Base-by-base conservation (phyloP, 2,329 filamentous ascomycete species). In the Talaromyces sp. region DNA sequence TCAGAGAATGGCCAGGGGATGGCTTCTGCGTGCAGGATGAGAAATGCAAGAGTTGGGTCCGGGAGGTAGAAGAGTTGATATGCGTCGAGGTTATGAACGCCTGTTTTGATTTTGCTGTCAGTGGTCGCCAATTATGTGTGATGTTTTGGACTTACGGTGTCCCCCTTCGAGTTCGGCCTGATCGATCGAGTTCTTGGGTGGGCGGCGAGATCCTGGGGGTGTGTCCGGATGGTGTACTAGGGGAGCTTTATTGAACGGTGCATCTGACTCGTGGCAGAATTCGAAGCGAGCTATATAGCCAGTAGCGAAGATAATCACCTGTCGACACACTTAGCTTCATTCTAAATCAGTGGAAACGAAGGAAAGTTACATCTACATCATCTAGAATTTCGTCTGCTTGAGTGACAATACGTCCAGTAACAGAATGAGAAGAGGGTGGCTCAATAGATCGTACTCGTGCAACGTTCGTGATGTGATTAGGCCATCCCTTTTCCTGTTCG, bases 1-100 rank as follows among this genome's bases (percentile, higher is more conserved):
- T 57, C 54, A 24, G 54, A 57, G 54, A 57, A 57, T 57, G 54
- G 54, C 54, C 54, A 57, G 35, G 54, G 54, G 16, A 57, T 57
- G 10, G 54, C 54, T 57, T 57, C 54, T 57, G 54, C 54, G 13
- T 57, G 54, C 22, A 57, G 54, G 19, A 57, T 19, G 11, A 57
- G 54, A 22, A 57, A 57, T 14, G 54, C 54, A 10, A 57, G 35
- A 24, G 54, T 57, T 41, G 54, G 54, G n/a, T 57, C 54, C 8
- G 54, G 54, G 10, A 57, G 54, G 16, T 57, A 57, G 54, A 57
- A 57, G 8, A 57, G 54, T 41, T 57, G 54, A 27, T 57, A 24
- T 4, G 54, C 35, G 35, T 57, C 54, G n/a, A 57, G 54, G 54
- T 57, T 57, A 16, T 57, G 54, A 14, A 57, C 54, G 10, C 54